These are phyloP conservation scores for Microsporum canis DNA, from an alignment of 2,329 filamentous ascomycete species.

Conservation along the genomic window DNA sequence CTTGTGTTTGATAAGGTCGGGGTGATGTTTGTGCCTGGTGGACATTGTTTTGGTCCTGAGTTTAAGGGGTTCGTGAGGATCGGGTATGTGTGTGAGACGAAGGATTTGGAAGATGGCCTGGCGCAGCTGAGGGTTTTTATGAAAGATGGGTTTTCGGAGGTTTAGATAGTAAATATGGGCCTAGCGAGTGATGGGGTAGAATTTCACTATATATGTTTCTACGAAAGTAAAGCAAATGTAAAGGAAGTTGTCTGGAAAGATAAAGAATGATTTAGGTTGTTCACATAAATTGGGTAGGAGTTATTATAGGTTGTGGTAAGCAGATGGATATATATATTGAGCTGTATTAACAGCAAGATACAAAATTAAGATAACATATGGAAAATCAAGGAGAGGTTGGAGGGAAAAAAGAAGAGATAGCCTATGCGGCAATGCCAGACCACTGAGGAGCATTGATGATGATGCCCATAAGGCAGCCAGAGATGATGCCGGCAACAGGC, in stretches of 20 bases:
- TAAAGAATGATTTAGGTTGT: background rate
- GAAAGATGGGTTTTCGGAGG: conserved; percentile 28
- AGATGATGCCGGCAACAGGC: conserved; percentile 32
- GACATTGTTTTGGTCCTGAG: conserved; percentile 60
- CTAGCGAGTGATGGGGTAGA: no score
- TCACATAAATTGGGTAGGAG: background rate
- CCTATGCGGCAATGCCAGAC: conserved; percentile 4
- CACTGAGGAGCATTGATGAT: conserved; percentile 34
- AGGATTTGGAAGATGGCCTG: conserved; percentile 55
- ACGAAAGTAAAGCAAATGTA: no score
- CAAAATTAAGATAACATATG: background rate
- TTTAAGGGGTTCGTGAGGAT: conserved; percentile 67
- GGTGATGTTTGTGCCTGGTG: conserved; percentile 64
- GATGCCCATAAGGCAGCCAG: conserved; percentile 32
- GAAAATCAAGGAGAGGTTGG: background rate
- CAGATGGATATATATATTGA: background rate
- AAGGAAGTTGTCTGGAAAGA: background rate
- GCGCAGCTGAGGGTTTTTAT: conserved; percentile 44
- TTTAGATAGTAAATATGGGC: background rate
- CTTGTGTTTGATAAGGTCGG: conserved; percentile 56
- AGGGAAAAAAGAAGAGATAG: background rate
- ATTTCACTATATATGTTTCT: background rate
- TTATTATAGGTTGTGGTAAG: background rate
- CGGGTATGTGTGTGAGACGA: conserved; percentile 63
- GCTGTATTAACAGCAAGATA: background rate